Evolutionary conservation across 768 basidiomycete genomes (phyloP).

Genomic region (Tulasnella sp.): DNA sequence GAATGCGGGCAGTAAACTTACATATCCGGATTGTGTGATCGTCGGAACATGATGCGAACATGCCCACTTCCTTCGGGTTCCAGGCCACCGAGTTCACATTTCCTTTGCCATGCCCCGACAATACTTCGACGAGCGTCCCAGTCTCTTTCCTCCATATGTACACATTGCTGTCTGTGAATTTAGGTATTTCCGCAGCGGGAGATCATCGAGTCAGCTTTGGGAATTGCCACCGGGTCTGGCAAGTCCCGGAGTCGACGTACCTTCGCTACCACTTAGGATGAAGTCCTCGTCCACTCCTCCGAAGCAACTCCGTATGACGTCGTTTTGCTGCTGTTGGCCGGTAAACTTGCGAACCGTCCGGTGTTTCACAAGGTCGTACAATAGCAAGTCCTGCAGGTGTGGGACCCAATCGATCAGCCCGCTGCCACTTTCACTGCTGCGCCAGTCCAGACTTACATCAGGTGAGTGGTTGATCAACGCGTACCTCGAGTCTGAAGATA

Average conservation of each 20-base stretch:
- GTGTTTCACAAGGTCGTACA: conserved; percentile 75
- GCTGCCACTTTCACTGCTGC: background rate
- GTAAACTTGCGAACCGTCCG: conserved; percentile 77
- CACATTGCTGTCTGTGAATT: conserved; percentile 75
- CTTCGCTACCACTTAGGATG: conserved; percentile 94
- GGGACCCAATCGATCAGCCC: conserved; percentile 32
- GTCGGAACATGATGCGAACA: conserved; percentile 98
- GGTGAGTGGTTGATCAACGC: conserved; percentile 87
- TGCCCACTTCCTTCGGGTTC: conserved; percentile 85
- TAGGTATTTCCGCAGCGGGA: background rate
- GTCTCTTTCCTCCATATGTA: conserved; percentile 96
- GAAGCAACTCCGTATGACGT: conserved; percentile 92
- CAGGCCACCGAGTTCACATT: conserved; percentile 96
- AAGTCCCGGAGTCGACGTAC: conserved; percentile 50
- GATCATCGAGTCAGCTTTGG: conserved; percentile 33
- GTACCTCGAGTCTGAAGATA: conserved; percentile 83
- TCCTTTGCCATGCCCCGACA: conserved; percentile 83
- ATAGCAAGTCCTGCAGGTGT: conserved; percentile 73
- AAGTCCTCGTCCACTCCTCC: conserved; percentile 88
- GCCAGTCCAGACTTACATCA: conserved; percentile 60
- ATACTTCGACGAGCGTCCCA: conserved; percentile 79
- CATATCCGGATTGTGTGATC: conserved; percentile 90
- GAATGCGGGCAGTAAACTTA: conserved; percentile 50
- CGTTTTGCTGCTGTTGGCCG: conserved; percentile 81
- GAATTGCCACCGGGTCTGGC: background rate